Percentiles rank a stretch among this genome's conserved stretches.
phyloP scores from a whole-genome alignment of 2,329 filamentous ascomycete genomes.

The Ophiostoma pallidulum region DNA sequence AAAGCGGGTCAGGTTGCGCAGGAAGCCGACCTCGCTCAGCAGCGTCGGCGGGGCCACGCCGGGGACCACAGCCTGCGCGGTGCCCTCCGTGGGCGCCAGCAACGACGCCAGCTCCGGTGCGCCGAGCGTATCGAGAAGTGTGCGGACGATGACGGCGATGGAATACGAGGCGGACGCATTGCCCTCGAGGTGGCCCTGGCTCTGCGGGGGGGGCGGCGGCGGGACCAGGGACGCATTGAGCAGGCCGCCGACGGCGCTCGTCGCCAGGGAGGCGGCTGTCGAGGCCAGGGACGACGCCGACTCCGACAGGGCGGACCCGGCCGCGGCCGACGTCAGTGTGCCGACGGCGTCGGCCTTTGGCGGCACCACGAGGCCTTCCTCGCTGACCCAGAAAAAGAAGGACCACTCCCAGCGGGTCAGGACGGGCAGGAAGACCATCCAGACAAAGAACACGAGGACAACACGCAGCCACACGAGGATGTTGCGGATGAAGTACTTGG shows the following conservation, averaged over 20 bases:
- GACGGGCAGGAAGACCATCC: slow-evolving; percentile 82
- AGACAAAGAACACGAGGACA: slow-evolving; percentile 70
- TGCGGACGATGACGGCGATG: slow-evolving; percentile 24
- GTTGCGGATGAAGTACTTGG: slow-evolving; percentile 62
- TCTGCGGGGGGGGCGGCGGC: neutral
- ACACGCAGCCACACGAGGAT: slow-evolving; percentile 70
- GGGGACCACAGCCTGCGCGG: slow-evolving; percentile 9
- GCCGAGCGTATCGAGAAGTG: slow-evolving; percentile 21
- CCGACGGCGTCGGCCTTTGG: neutral
- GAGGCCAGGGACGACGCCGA: slow-evolving; percentile 15
- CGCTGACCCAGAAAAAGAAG: slow-evolving; percentile 87
- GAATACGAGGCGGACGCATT: slow-evolving; percentile 26
- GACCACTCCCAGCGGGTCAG: slow-evolving; percentile 89
- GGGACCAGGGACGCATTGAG: neutral
- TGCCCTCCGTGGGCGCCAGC: slow-evolving; percentile 17
- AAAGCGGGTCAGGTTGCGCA: slow-evolving; percentile 57
- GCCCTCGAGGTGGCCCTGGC: neutral
- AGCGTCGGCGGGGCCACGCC: slow-evolving; percentile 32
- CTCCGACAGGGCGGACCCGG: neutral
- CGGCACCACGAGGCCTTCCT: slow-evolving; percentile 48
- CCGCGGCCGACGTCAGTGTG: neutral
- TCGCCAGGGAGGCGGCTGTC: slow-evolving; percentile 11
- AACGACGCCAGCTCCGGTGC: slow-evolving; percentile 16
- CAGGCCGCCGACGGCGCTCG: neutral
- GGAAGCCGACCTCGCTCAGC: slow-evolving; percentile 46